Evolutionary conservation across 2,329 filamentous ascomycete genomes (phyloP).

Genomic region (Pseudopithomyces maydicus): DNA sequence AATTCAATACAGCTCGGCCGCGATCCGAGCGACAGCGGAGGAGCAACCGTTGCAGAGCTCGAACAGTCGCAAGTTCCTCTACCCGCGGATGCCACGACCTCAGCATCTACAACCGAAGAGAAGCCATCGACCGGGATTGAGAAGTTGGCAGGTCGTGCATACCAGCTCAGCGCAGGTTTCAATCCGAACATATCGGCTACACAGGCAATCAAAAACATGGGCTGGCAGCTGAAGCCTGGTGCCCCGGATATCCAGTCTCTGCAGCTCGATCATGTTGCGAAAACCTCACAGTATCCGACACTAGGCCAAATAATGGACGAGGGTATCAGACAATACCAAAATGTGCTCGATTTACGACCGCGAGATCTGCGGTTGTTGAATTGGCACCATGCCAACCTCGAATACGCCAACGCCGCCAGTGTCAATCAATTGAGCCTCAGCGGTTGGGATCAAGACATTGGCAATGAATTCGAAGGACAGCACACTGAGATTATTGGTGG

Average conservation of each 20-base stretch:
- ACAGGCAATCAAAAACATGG: slow-evolving; percentile 77
- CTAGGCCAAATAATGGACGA: slow-evolving; percentile 91
- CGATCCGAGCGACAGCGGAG: slow-evolving; percentile 64
- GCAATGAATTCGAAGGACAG: slow-evolving; percentile 94
- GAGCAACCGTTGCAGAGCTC: slow-evolving; percentile 72
- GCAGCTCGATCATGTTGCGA: slow-evolving; percentile 70
- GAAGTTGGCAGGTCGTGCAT: slow-evolving; percentile 73
- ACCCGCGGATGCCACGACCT: slow-evolving; percentile 54
- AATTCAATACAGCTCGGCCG: slow-evolving; percentile 81
- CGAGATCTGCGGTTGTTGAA: slow-evolving; percentile 91
- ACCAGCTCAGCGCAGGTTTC: slow-evolving; percentile 69
- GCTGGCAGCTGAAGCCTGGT: slow-evolving; percentile 75
- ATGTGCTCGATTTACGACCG: slow-evolving; percentile 78
- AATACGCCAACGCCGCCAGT: slow-evolving; percentile 94
- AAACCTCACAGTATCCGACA: slow-evolving; percentile 67
- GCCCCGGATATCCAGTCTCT: slow-evolving; percentile 68
- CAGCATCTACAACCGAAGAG: slow-evolving; percentile 41
- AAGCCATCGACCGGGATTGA: slow-evolving; percentile 58
- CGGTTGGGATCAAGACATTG: slow-evolving; percentile 96
- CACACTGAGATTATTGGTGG: slow-evolving; percentile 94
- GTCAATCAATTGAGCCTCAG: slow-evolving; percentile 84
- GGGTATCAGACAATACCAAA: slow-evolving; percentile 85
- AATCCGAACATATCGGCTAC: slow-evolving; percentile 74
- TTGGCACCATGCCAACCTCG: slow-evolving; percentile 97
- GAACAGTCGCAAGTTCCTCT: slow-evolving; percentile 68